Base-by-base conservation (phyloP, 2,329 filamentous ascomycete species). In the Xylariaceae sp. region DNA sequence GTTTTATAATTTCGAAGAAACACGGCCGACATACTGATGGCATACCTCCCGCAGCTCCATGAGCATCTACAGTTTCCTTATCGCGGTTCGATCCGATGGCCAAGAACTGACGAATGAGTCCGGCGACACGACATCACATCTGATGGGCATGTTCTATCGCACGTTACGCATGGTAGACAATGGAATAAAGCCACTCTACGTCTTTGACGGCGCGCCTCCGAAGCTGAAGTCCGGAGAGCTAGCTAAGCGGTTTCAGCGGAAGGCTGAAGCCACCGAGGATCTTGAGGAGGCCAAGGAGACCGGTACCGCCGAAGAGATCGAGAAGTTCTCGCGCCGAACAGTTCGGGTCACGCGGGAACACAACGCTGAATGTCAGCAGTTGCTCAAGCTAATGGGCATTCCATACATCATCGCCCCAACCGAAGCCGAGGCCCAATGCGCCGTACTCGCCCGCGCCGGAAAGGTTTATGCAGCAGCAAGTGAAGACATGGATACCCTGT, bases 91-190 rank as follows among this genome's bases (percentile, higher is more conserved):
- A 53, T 96, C 89, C 56, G 88, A 95, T 55, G 92, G 92, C 53
- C 88, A 98, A 63, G 88, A 96, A 66, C 82, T 98, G 55, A 97
- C 83, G 76, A 94, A 83, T 64, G 92, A 98, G 57, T 83, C 82
- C 36, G 92, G 92, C 57, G 88, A 97, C 64, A 98, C 92, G 2
- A 98, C 92, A 1, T 98, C 92, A 13, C 92, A 98, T 63, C 71
- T 98, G 12, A 97, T 98, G 89, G 92, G 92, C 59, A 90, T 98
- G 81, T 98, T 98, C 71, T 98, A 98, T 72, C 89, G 92, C 54
- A 98, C 92, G 2, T 75, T 98, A 5, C 88, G 92, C 54, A 97
- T 98, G 69, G 87, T 97, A 57, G 92, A 98, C 67, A 97, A 96
- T 56, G 92, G 92, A 41, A 97, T 98, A 70, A 98, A 98, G 62